Base-by-base conservation (phyloP, 169 alveolate species). In the Cryptosporidium meleagridis region DNA sequence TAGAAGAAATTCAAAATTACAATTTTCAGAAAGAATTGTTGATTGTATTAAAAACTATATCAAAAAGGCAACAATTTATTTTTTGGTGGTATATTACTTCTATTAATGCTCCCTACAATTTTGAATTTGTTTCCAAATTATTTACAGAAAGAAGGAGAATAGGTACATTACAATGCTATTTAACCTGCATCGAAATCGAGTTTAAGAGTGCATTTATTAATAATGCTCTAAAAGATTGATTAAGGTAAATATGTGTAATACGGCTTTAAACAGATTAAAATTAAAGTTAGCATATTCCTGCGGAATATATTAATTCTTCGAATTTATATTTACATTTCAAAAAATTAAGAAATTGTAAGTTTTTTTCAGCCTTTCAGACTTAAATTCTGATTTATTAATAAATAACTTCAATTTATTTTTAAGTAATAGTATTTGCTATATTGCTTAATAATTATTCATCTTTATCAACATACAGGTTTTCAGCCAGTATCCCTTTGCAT, bases 71-170 rank as follows among this genome's bases (percentile, higher is more conserved):
- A 5, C 75, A 29, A 48, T 37, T 65, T 7, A 35, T 61, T 23
- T 37, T 80, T 23, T 80, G 41, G 45, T 80, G 75, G 73, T 80
- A 45, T 61, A 14, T 80, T 9, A 62, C 35, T 29, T 21, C 68
- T 23, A 58, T 62, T 29, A 29, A 80, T 39, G 14, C 44, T 14
- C 23, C 0, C 12, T 53, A 21, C 26, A 53, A 21, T 39, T 41
- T 18, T 6, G 55, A 62, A 21, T 44, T 29, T 16, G 58, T 80
- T 80, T 65, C 73, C 7, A 44, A 65, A 26, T 44, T 80, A 26
- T 45, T 31, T 58, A 12, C 23, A 14, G 41, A 61, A 26, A 59
- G 67, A 65, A 37, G 87, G 21, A 62, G 80, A 62, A 48, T 80
- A 62, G 75, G 80, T 23, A 33, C 75, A 12, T 29, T 80, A 18